Base-by-base conservation (phyloP, 78 protist genomes). In the Creolimax fragrantissima region DNA sequence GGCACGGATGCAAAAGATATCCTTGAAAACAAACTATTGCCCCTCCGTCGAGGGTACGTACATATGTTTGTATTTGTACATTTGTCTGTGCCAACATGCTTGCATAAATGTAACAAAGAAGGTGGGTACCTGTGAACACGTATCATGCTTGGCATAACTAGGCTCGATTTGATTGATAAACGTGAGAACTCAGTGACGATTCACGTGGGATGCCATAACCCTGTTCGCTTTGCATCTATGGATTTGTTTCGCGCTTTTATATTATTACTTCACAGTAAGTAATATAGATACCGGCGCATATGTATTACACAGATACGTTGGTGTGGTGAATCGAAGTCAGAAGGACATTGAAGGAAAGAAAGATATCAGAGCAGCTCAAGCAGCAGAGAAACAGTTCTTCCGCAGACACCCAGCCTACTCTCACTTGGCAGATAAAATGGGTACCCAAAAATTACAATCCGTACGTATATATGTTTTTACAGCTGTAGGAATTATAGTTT, bases 1-100 rank as follows among this genome's bases (percentile, higher is more conserved):
- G 98, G 97, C 74, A 98, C 99, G 35, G 96, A 97, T 91, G 97
- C 97, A 3, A 44, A 95, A 89, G 98, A 97, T n/a, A 92, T 98
- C 3, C 94, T 98, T n/a, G 44, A 66, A 3, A 97, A 97, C 66
- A 11, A 81, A 4, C 93, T 95, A 44, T 89, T 96, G 41, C 95
- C 96, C 35, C 92, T 97, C 41, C 45, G 88, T 36, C 95, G 94
- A 42, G 99, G 98, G 7, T 97, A 92, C 36, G 91, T 98, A n/a
- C n/a, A n/a, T n/a, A n/a, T n/a, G 98, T n/a, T n/a, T n/a, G n/a
- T 43, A 97, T 93, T n/a, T 94, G 94, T 2, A 95, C 91, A 7
- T 35, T 32, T 84, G 45, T 84, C 66, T 84, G 88, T 24, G 17
- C 36, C 17, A 37, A 6, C 17, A 35, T 84, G 45, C 7, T 35